Evolutionary conservation across 2,329 filamentous ascomycete species (phyloP).

Genomic region (Xylogone sp.): DNA sequence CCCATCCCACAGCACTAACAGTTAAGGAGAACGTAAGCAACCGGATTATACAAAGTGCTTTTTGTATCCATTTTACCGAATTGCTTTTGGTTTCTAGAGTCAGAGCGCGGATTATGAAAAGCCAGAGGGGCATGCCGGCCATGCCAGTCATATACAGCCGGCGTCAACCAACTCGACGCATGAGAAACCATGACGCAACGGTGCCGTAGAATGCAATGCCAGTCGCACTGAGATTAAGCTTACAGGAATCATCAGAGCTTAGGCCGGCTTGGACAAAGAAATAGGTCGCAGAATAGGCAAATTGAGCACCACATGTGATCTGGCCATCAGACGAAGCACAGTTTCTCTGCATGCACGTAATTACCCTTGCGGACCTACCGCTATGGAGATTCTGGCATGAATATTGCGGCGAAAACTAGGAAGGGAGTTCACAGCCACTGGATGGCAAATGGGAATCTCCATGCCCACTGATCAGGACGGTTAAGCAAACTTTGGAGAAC

Average conservation of each 20-base stretch:
- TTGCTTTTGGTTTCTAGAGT: conserved; percentile 40
- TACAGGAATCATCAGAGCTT: conserved; percentile 41
- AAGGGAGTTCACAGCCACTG: conserved; percentile 46
- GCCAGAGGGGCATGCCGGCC: conserved; percentile 35
- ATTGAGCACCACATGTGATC: conserved; percentile 56
- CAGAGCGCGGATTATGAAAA: conserved; percentile 41
- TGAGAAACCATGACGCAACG: conserved; percentile 42
- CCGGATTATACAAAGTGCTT: conserved; percentile 10
- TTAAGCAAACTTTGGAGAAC: conserved; percentile 39
- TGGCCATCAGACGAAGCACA: conserved; percentile 53
- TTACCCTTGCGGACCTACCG: conserved; percentile 40
- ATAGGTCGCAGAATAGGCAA: conserved; percentile 59
- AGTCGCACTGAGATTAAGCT: conserved; percentile 44
- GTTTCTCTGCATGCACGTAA: conserved; percentile 37
- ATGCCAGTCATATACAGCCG: conserved; percentile 41
- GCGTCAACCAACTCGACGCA: conserved; percentile 42
- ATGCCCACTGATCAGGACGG: conserved; percentile 40
- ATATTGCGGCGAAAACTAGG: conserved; percentile 35
- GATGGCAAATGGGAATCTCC: conserved; percentile 41
- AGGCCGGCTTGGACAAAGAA: conserved; percentile 54
- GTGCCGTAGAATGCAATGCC: conserved; percentile 45
- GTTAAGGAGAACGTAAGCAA: conserved; percentile 30
- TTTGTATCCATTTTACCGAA: conserved; percentile 24
- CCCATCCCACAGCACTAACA: conserved; percentile 33
- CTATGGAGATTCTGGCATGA: conserved; percentile 44